These are phyloP conservation scores for Dentipellis fragilis DNA, from an alignment of 768 basidiomycete species.

Conservation along the genomic window DNA sequence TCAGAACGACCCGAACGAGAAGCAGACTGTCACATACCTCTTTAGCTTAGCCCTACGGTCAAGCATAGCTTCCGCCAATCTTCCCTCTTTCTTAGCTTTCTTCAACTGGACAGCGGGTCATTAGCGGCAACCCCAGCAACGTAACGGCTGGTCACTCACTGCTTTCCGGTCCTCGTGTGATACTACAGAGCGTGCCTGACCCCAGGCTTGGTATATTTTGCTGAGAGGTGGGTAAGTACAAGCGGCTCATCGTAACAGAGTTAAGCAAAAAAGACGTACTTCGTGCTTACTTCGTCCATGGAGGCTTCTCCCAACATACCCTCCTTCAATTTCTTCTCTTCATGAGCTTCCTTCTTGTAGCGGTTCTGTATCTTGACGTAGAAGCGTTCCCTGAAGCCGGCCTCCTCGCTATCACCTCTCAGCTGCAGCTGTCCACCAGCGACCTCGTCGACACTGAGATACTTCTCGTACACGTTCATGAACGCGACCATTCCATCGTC, in stretches of 20 bases:
- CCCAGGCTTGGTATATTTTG: constrained; percentile 74
- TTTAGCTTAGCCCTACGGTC: constrained; percentile 78
- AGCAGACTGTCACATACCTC: constrained; percentile 36
- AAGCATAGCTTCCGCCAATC: constrained; percentile 70
- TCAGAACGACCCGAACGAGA: neutral
- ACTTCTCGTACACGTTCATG: constrained; percentile 84
- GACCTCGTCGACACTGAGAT: constrained; percentile 75
- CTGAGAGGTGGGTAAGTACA: constrained; percentile 26
- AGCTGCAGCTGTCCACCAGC: constrained; percentile 74
- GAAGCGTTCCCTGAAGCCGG: constrained; percentile 80
- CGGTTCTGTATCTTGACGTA: constrained; percentile 86
- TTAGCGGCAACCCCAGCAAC: neutral
- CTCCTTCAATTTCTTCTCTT: constrained; percentile 43
- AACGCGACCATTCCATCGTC: constrained; percentile 84
- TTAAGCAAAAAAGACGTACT: constrained; percentile 36
- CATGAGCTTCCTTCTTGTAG: constrained; percentile 74
- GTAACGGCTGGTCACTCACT: constrained; percentile 28
- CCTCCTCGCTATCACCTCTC: constrained; percentile 76
- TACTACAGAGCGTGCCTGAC: constrained; percentile 63
- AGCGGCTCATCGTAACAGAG: neutral
- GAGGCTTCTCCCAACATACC: constrained; percentile 17
- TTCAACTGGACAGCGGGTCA: constrained; percentile 44
- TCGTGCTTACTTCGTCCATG: constrained; percentile 66
- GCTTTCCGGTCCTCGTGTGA: constrained; percentile 66
- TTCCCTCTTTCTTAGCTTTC: constrained; percentile 66